Base-by-base conservation (phyloP, 2,329 filamentous ascomycete species). In the Trichoderma oligosporum region DNA sequence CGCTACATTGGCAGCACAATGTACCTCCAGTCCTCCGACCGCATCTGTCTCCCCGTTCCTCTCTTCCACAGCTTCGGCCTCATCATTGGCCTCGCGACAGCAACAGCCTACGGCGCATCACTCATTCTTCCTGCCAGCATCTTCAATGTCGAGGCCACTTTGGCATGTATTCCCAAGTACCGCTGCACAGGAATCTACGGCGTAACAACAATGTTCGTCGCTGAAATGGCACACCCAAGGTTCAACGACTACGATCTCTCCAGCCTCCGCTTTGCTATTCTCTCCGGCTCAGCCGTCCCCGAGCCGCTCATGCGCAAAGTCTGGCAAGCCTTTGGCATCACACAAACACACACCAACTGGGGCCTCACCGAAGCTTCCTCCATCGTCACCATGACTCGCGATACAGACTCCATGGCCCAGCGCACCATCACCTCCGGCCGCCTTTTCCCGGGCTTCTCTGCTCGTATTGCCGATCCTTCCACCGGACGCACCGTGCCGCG, bases 1-100 rank as follows among this genome's bases (percentile, higher is more conserved):
- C 42, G 53, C 24, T 27, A 56, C 24, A 56, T 56, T 4, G 53
- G 53, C 11, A 45, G 44, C 27, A 48, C 39, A n/a, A 56, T 56
- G 53, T 29, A 48, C n/a, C 44, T 36, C 53, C 9, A 18, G 11
- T 16, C 53, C 24, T 38, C 42, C 1, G 53, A 56, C 9, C 27
- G 42, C 3, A 48, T 56, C 22, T 56, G 53, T 5, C 44, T 33
- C 1, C 53, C 53, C n/a, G 42, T 56, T 7, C 53, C 53, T 1
- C 12, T 56, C 1, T 56, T 47, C 20, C 53, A 56, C 33, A 47
- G 53, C 18, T 56, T 46, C 20, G 53, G 53, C 2, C 53, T 56
- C 29, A 46, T 56, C 8, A 48, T 47, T 2, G 53, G 53, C 31
- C 53, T 56, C 2, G 41, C 51, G 7, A 33, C 29, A 1, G 38